Base-by-base conservation (phyloP, 441 rosid species). In the Syzygium syzygioides region DNA sequence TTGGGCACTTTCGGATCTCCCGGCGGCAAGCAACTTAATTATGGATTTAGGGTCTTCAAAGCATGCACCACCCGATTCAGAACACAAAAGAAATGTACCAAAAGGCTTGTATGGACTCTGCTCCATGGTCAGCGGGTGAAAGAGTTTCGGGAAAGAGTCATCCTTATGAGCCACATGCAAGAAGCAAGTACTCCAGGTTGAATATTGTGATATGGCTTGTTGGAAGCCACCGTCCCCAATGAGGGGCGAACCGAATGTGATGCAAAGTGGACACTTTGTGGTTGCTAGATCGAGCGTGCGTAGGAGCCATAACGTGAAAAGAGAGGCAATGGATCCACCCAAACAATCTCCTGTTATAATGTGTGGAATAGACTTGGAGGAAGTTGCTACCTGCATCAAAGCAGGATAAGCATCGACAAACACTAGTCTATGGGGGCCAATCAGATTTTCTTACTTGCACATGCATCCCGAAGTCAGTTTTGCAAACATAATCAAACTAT, bases 291-390 rank as follows among this genome's bases (percentile, higher is more conserved):
- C 54, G 86, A 95, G 89, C n/a, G 85, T 87, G 68, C 93, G 92
- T 18, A 97, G 94, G 90, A 97, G 90, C 95, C 94, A 92, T 85
- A 97, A 86, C 18, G 96, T 94, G 84, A 95, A 95, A 86, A 97
- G 95, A 86, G 95, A 93, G 57, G 98, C 99, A 28, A 96, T 86
- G 12, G 95, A 95, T 88, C 97, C 99, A 90, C 95, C 98, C 59
- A 95, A 86, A 14, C 92, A 89, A 85, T 90, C 91, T 86, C 97
- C 99, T 5, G 98, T 91, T 48, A 96, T 85, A 88, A 96, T 92
- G 83, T 93, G 90, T 14, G 91, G 92, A 56, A 48, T 86, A 2
- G 87, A 56, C 59, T 85, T 30, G 26, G 90, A 85, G 19, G 86
- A 85, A n/a, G 37, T 2, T 3, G 59, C 9, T 3, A 85, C 48